Evolutionary conservation across 1,284 basidiomycete species (phyloP), one percentile per base, ranked within the genome.

Genomic region (Sporisorium reilianum): DNA sequence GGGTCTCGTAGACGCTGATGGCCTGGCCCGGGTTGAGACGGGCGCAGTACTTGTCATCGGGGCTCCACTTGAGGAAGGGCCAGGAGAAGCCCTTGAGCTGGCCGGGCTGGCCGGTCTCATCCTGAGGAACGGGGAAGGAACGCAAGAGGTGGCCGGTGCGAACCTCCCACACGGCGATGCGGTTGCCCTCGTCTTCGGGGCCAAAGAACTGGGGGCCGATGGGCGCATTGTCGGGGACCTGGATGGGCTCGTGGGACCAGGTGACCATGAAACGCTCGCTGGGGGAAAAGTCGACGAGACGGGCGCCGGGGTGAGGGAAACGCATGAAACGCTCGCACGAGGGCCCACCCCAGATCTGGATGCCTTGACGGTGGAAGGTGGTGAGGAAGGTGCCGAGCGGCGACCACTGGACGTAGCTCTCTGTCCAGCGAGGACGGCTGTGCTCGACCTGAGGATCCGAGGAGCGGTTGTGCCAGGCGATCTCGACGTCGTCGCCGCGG

Each of bases 361-460:
- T 93, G 86, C 97, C 97, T 85, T 95, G 95, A 48, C 93, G 90
- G 85, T 98, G 97, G 62, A 98, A 89, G 10, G 97, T 97, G 50
- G 95, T 91, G 68, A 99, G 89, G 85, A 92, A 94, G 23, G 96
- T 98, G 58, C 97, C 97, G 65, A 92, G 89, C 34, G 96, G 95
- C 38, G 97, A 98, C 97, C 97, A 99, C 53, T 93, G 92, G 44
- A 95, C 92, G 87, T 98, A 99, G 46, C 97, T 91, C 83, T 99
- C 95, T 81, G 94, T 97, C 95, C 97, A 99, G 85, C 92, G 91
- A 90, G 93, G 82, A 26, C 67, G 54, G 61, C 58, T 81, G 81
- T 91, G 89, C 20, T 93, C 92, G 42, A 92, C 85, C 85, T 97
- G 95, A 80, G 92, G 91, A 74, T 92, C 91, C 14, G 93, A 94